phyloP scores from a whole-genome alignment of 768 basidiomycete species.

The Lentinula detonsa region DNA sequence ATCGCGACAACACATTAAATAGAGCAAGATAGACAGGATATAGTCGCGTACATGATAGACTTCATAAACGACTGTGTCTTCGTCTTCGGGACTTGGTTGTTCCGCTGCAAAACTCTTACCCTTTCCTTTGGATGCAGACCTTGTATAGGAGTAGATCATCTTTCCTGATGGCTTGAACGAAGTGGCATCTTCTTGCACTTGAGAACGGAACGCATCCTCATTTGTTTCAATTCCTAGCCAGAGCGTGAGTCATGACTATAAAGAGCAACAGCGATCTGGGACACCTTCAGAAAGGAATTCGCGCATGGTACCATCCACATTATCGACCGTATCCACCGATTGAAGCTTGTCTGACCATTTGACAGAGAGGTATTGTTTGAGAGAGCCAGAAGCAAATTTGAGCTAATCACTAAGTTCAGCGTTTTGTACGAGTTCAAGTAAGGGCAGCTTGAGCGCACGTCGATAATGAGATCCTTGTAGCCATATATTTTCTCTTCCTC shows the following conservation, averaged over 20 bases:
- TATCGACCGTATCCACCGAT: slow-evolving; percentile 69
- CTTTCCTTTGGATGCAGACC: slow-evolving; percentile 37
- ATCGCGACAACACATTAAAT: neutral
- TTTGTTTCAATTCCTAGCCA: slow-evolving; percentile 62
- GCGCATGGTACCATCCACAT: slow-evolving; percentile 73
- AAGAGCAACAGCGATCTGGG: neutral
- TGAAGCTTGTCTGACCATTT: slow-evolving; percentile 62
- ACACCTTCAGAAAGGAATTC: slow-evolving; percentile 73
- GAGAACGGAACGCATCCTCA: slow-evolving; percentile 57
- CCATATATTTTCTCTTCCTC: slow-evolving; percentile 97
- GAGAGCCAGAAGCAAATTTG: slow-evolving; percentile 81
- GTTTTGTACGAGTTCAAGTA: neutral
- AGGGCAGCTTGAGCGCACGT: slow-evolving; percentile 44
- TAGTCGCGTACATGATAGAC: slow-evolving; percentile 74
- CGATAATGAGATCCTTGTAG: slow-evolving; percentile 76
- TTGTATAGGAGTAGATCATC: slow-evolving; percentile 71
- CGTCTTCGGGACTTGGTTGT: slow-evolving; percentile 40
- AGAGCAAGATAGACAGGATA: neutral
- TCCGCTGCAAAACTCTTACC: slow-evolving; percentile 50
- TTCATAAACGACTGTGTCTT: slow-evolving; percentile 73
- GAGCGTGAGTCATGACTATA: neutral
- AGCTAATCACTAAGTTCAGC: slow-evolving; percentile 38
- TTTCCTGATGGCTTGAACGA: slow-evolving; percentile 74
- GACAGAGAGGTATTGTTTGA: slow-evolving; percentile 70
- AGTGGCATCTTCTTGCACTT: slow-evolving; percentile 73